Evolutionary conservation across 1,284 basidiomycete species (phyloP), one percentile per base, ranked within the genome.

Genomic region (Fistulina hepatica): DNA sequence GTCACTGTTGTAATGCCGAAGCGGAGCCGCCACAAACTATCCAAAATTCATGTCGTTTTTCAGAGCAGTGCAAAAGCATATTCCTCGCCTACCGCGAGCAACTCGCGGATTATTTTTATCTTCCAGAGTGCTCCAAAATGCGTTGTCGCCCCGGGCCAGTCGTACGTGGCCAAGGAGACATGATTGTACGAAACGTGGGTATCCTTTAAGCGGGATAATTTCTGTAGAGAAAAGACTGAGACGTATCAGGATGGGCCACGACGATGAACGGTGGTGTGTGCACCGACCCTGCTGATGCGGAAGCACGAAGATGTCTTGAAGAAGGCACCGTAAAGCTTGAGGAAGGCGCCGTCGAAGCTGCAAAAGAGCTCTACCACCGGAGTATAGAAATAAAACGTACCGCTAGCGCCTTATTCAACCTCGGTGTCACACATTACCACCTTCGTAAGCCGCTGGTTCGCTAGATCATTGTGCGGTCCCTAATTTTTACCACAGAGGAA

Each of bases 371-470:
- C 17, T 95, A 95, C 60, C 63, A 73, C 54, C 75, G 85, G 50
- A 90, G 85, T 51, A 71, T 84, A 10, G 74, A 82, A 47, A 83
- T 92, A 41, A 81, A 83, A 55, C 73, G 80, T 43, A 88, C 75
- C 42, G 79, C 86, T 12, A 85, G 81, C 51, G 81, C 84, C 12
- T 69, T 90, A 28, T 92, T 90, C 62, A 92, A 92, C 55, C 69
- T 92, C 15, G 88, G 88, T 28, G 88, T 92, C 23, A 88, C 85
- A 4, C 77, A 85, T 53, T 92, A 90, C 57, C 88, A 91, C 57
- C 71, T 88, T 33, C 88, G 85, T 85, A 54, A 47, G 73, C 66
- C 36, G 37, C 50, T 42, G 41, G 43, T 36, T 44, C 39, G 34
- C 43, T 25, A 40, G 37, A 42, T 15, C 48, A 46, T 34, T 42